A percentile compares a stretch with the other conserved stretches of the same genome.
These are phyloP conservation scores for Stentor coeruleus DNA, from an alignment of 73 alveolate species.

Conservation along the genomic window DNA sequence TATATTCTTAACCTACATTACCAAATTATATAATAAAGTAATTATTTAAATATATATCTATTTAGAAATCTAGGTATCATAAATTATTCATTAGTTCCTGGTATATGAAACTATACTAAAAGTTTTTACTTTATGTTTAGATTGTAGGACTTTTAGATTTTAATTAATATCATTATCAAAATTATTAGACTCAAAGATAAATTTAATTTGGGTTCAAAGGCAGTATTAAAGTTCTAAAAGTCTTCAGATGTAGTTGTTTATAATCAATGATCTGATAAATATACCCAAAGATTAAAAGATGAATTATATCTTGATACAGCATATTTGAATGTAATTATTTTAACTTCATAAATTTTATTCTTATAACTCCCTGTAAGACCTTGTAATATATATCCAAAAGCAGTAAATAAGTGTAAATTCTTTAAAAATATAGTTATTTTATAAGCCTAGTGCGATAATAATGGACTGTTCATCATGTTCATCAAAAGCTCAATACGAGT, in stretches of 20 bases:
- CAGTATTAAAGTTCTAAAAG: conserved; percentile 40
- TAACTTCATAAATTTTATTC: conserved; percentile 69
- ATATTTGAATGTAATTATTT: conserved; percentile 58
- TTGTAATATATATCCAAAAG: too few species aligned
- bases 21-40: too few species aligned
- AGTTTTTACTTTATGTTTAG: not conserved
- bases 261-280: conserved; percentile 74
- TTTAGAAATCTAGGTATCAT: not conserved
- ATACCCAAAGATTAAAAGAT: conserved; percentile 80
- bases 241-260: conserved; percentile 67
- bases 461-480: not conserved
- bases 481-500: not conserved
- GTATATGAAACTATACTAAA: not conserved
- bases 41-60: too few species aligned
- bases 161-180: too few species aligned
- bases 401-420: too few species aligned
- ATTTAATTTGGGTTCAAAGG: conserved; percentile 39
- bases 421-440: too few species aligned
- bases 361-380: conserved; percentile 69
- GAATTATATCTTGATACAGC: conserved; percentile 60
- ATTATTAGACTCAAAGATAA: conserved; percentile 37
- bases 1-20: too few species aligned
- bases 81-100: not conserved
- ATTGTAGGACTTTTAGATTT: not conserved
- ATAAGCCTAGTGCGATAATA: too few species aligned